phyloP scores from a whole-genome alignment of 1,139 yeast species.

The Arxiozyma slooffiae region DNA sequence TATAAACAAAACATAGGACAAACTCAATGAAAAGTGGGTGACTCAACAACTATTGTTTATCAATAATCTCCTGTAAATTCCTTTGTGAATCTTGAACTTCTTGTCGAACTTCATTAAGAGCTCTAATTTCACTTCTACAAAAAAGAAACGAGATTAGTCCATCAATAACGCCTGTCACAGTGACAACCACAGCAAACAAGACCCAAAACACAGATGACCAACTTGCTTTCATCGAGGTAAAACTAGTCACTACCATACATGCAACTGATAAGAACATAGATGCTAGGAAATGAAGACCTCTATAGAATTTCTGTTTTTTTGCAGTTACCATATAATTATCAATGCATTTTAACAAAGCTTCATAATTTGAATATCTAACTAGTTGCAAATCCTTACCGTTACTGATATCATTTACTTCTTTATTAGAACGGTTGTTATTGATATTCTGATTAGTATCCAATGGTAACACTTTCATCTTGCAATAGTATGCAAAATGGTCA shows the following conservation, averaged over 20 bases:
- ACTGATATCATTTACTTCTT: background rate
- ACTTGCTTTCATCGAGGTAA: slow-evolving; percentile 46
- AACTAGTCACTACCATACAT: slow-evolving; percentile 48
- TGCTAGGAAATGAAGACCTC: slow-evolving; percentile 52
- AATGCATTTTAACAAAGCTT: slow-evolving; percentile 49
- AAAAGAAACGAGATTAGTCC: slow-evolving; percentile 74
- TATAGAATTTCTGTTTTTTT: slow-evolving; percentile 52
- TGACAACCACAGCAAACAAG: slow-evolving; percentile 41
- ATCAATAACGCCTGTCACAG: slow-evolving; percentile 59
- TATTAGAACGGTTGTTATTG: background rate
- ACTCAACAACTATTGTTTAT: background rate
- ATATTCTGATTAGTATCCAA: background rate
- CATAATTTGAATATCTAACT: slow-evolving; percentile 36
- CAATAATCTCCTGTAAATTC: slow-evolving; percentile 4
- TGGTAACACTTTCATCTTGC: slow-evolving; percentile 36
- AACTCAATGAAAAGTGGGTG: no score
- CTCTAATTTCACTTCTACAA: slow-evolving; percentile 70
- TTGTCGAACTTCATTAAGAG: slow-evolving; percentile 55
- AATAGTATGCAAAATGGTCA: slow-evolving; percentile 85
- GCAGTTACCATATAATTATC: slow-evolving; percentile 47
- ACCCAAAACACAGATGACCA: slow-evolving; percentile 55
- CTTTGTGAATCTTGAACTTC: slow-evolving; percentile 45
- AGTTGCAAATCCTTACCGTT: slow-evolving; percentile 1
- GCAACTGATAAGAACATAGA: slow-evolving; percentile 45
- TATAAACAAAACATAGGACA: background rate